Percentiles rank a stretch among this genome's conserved stretches.
Evolutionary conservation across 1,284 basidiomycete genomes (phyloP).

Genomic region (Cryptococcus sp.): DNA sequence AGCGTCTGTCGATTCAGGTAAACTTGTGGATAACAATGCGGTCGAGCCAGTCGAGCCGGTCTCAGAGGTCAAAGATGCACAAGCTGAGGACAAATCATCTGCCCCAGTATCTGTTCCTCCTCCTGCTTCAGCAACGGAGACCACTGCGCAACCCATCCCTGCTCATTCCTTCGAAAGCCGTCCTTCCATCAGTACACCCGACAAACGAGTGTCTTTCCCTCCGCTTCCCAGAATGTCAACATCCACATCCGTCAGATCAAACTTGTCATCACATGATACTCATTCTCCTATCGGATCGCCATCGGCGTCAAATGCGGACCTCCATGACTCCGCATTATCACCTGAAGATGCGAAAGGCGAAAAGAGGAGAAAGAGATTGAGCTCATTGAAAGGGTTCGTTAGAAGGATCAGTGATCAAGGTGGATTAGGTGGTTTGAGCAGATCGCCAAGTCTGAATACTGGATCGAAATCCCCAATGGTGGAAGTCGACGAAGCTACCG

Average conservation of each 20-base stretch:
- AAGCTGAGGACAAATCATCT: too few relatives aligned
- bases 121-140: too few relatives aligned
- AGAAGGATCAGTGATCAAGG: slow-evolving; percentile 38
- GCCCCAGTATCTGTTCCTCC: too few relatives aligned
- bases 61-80: too few relatives aligned
- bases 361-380: slow-evolving; percentile 33
- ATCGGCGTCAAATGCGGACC: neutral
- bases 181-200: neutral
- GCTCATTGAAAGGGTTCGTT: slow-evolving; percentile 39
- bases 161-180: too few relatives aligned
- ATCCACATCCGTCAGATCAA: neutral
- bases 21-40: neutral
- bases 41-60: too few relatives aligned
- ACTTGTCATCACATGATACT: neutral
- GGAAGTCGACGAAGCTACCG: neutral
- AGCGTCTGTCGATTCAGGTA: neutral
- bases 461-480: slow-evolving; percentile 2
- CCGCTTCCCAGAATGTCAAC: neutral
- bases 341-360: slow-evolving; percentile 6
- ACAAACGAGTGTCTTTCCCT: slow-evolving; percentile 2
- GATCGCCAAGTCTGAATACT: neutral
- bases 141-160: too few relatives aligned
- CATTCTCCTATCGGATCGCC: neutral
- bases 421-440: slow-evolving; percentile 5
- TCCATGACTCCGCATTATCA: neutral